Percentiles rank a stretch among this genome's conserved stretches.
Conservation (phyloP, 306 rosid species). For the Coriaria nepalensis region DNA sequence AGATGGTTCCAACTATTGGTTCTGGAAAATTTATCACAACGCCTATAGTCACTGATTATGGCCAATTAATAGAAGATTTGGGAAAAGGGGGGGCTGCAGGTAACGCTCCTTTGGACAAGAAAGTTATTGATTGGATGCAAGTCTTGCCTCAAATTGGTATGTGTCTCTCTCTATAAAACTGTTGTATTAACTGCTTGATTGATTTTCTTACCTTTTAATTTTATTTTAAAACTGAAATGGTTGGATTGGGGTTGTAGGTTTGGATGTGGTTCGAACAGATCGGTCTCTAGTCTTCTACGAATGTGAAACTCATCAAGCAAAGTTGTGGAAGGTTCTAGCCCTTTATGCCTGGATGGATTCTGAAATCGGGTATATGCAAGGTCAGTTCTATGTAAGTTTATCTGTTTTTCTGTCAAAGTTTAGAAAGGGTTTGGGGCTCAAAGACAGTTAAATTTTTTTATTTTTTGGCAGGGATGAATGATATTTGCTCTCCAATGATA, state of each 20-base stretch:
- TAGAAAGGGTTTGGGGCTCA: constrained; percentile 14
- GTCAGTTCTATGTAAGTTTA: constrained; percentile 21
- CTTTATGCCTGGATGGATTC: constrained; percentile 81
- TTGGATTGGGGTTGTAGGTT: constrained; percentile 44
- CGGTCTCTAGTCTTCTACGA: constrained; percentile 73
- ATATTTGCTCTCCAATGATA: constrained; percentile 81
- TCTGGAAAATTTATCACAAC: constrained; percentile 54
- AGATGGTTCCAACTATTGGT: constrained; percentile 62
- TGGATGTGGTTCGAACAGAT: constrained; percentile 88
- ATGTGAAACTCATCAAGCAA: constrained; percentile 68
- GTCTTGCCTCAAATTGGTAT: constrained; percentile 79
- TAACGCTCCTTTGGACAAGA: constrained; percentile 36
- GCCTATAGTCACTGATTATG: constrained; percentile 43
- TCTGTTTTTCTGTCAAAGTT: constrained; percentile 8
- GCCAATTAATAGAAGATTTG: constrained; percentile 31
- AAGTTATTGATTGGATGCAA: constrained; percentile 65
- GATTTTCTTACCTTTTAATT: constrained; percentile 6
- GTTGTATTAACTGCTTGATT: not conserved
- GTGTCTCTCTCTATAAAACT: constrained; percentile 17
- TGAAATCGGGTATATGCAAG: constrained; percentile 92
- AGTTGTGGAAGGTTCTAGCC: constrained; percentile 79
- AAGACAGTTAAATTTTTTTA: constrained; percentile 11
- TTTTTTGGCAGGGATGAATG: constrained; percentile 79
- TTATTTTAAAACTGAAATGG: constrained; percentile 15
- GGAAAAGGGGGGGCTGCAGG: constrained; percentile 14